Conservation (phyloP, 2,329 filamentous ascomycete genomes). For the Zymoseptoria passerinii region DNA sequence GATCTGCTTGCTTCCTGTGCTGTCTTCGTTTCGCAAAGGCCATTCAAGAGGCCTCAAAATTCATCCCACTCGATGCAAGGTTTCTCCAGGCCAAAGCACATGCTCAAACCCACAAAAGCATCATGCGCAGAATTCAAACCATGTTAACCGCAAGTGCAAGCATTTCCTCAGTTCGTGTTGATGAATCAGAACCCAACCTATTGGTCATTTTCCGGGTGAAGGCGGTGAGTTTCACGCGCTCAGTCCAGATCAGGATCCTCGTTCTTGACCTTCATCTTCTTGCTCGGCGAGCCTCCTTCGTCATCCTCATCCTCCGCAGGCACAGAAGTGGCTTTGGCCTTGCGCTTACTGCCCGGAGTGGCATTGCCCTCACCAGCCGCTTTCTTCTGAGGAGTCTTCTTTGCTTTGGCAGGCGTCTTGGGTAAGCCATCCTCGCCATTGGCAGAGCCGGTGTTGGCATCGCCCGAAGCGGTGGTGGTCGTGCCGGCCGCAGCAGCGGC, state of each 20-base stretch:
- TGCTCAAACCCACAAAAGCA: neutral
- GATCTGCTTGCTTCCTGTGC: neutral
- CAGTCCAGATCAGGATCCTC: neutral
- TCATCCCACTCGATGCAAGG: neutral
- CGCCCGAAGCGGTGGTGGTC: too few species aligned
- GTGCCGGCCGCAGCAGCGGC: neutral
- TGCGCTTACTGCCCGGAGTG: neutral
- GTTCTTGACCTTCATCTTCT: constrained; percentile 5
- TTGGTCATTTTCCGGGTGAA: neutral
- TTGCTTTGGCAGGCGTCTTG: neutral
- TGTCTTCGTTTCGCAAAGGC: neutral
- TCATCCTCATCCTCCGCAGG: neutral
- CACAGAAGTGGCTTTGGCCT: neutral
- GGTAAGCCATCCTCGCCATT: neutral
- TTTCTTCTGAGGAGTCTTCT: neutral
- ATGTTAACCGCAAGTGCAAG: too few species aligned
- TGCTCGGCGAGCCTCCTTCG: neutral
- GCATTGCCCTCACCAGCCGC: constrained; percentile 1
- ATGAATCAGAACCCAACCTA: neutral
- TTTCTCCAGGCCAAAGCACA: neutral
- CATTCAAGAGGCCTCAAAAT: neutral
- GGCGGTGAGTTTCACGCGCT: neutral
- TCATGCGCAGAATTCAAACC: neutral
- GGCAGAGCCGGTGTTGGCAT: neutral
- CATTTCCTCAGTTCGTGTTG: neutral